These are phyloP conservation scores for Paecilomyces formosus DNA, from an alignment of 2,329 filamentous ascomycete genomes.

Conservation along the genomic window DNA sequence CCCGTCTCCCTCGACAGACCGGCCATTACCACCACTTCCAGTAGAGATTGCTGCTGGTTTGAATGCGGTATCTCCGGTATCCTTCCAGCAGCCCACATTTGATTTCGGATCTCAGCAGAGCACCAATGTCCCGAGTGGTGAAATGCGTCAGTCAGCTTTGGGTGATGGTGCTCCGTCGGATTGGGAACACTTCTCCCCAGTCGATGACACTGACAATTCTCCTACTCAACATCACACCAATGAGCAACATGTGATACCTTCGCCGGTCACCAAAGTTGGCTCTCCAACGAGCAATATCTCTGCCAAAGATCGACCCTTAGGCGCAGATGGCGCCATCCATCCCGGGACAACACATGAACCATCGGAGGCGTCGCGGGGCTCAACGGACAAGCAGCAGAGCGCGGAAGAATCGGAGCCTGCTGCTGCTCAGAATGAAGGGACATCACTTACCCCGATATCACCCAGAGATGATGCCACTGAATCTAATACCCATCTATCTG, in stretches of 20 bases:
- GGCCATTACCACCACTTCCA: conserved; percentile 6
- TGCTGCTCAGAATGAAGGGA: not conserved
- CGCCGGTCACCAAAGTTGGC: conserved; percentile 11
- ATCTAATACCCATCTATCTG: conserved; percentile 5
- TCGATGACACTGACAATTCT: conserved; percentile 25
- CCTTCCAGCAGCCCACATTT: not conserved
- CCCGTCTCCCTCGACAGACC: conserved; percentile 7
- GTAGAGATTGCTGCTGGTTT: conserved; percentile 4
- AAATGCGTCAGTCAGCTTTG: conserved; percentile 28
- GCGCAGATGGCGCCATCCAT: conserved; percentile 36
- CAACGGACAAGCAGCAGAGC: not conserved
- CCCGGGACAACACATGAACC: conserved; percentile 1
- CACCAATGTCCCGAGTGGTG: conserved; percentile 4
- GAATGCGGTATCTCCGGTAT: conserved; percentile 13
- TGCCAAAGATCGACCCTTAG: conserved; percentile 21
- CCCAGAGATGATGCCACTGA: conserved; percentile 1
- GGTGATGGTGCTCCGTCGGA: conserved; percentile 39
- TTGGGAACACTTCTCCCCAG: conserved; percentile 37
- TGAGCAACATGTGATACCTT: not conserved
- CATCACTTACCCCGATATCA: conserved; percentile 1
- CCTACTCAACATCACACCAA: not conserved
- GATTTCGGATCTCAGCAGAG: conserved; percentile 6
- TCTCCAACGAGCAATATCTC: conserved; percentile 20
- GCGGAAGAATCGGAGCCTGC: not conserved
- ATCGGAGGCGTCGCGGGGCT: not conserved